These are phyloP conservation scores for Wickerhamiella cacticola DNA, from an alignment of 805 yeast species.

Conservation along the genomic window DNA sequence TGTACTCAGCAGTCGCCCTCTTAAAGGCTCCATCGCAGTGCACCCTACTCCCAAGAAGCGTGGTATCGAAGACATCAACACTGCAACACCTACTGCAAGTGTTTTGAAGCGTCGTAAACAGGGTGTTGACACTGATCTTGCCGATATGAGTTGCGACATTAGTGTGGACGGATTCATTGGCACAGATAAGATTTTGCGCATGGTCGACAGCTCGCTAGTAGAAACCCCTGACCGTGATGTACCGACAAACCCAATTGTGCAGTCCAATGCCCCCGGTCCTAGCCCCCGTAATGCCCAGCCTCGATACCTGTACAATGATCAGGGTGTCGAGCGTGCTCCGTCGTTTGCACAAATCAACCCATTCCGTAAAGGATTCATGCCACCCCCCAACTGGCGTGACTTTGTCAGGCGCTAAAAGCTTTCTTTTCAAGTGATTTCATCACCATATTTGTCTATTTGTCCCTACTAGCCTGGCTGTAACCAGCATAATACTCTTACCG, in stretches of 20 bases:
- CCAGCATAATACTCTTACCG: not conserved
- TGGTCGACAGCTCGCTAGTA: conserved; percentile 30
- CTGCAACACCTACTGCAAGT: conserved; percentile 11
- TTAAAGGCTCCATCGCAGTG: not conserved
- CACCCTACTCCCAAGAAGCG: conserved; percentile 13
- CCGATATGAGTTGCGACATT: conserved; percentile 7
- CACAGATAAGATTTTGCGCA: conserved; percentile 28
- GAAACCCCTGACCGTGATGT: conserved; percentile 26
- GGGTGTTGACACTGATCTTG: not conserved
- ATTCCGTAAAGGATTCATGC: conserved; percentile 6
- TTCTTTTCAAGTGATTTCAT: too few species aligned
- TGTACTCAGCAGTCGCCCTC: conserved; percentile 3
- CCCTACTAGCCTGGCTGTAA: too few species aligned
- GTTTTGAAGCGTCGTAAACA: conserved; percentile 11
- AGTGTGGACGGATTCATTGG: conserved; percentile 18
- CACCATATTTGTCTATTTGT: too few species aligned
- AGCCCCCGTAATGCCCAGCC: conserved; percentile 21
- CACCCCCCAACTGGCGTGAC: conserved; percentile 12
- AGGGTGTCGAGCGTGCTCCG: conserved; percentile 6
- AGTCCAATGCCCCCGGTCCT: conserved; percentile 22
- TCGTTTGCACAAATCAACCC: conserved; percentile 4
- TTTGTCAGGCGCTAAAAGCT: not conserved
- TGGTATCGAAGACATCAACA: conserved; percentile 12
- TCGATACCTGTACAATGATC: conserved; percentile 18
- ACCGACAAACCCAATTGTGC: conserved; percentile 18